Evolutionary conservation across 805 yeast genomes (phyloP).

Genomic region (Brettanomyces bruxellensis): DNA sequence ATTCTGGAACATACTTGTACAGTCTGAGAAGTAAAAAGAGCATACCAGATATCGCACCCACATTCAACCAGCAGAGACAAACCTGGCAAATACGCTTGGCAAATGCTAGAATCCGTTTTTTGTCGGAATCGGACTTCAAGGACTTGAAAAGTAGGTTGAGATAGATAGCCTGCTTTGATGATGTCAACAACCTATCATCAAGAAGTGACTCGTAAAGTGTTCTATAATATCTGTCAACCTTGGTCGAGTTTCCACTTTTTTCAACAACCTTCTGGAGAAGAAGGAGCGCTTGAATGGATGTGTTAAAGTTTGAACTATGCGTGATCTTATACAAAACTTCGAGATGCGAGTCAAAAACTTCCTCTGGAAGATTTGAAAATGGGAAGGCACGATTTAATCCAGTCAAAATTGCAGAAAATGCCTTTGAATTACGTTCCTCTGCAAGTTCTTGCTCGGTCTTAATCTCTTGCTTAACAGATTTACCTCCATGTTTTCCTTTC

Average conservation of each 20-base stretch:
- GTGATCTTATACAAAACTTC: slow-evolving; percentile 83
- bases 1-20: slow-evolving; percentile 52
- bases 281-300: slow-evolving; percentile 86
- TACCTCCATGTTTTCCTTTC: slow-evolving; percentile 84
- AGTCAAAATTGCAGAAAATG: slow-evolving; percentile 84
- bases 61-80: slow-evolving; percentile 75
- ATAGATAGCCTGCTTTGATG: slow-evolving; percentile 90
- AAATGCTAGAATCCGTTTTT: slow-evolving; percentile 72
- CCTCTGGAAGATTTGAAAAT: slow-evolving; percentile 66
- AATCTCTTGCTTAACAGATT: slow-evolving; percentile 50
- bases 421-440: slow-evolving; percentile 75
- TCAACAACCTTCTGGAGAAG: slow-evolving; percentile 73
- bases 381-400: slow-evolving; percentile 97
- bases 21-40: slow-evolving; percentile 64
- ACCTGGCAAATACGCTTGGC: slow-evolving; percentile 85
- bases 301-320: slow-evolving; percentile 88
- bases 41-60: slow-evolving; percentile 86
- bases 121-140: slow-evolving; percentile 57
- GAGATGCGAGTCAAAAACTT: slow-evolving; percentile 65
- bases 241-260: slow-evolving; percentile 30
- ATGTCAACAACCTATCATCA: slow-evolving; percentile 73
- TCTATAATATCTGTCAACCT: slow-evolving; percentile 63
- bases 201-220: slow-evolving; percentile 84
- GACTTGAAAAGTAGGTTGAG: slow-evolving; percentile 80
- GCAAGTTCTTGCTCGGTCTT: slow-evolving; percentile 55